These are phyloP conservation scores for Trypanosomatidae sp. DNA, from an alignment of 208 protist genomes.

Conservation along the genomic window DNA sequence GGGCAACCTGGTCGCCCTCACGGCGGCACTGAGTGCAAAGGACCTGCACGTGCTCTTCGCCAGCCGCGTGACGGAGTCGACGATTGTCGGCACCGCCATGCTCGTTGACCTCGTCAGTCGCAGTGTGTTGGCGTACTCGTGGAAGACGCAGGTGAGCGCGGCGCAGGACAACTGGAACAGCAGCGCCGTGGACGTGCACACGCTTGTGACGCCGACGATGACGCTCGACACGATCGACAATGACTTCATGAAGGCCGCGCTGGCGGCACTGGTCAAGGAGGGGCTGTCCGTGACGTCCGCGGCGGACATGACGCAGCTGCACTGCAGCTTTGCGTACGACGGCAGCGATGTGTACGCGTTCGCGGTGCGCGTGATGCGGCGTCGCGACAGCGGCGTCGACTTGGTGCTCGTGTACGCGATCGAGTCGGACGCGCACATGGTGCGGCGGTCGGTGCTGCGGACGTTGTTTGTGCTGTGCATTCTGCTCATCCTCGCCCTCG, in stretches of 20 bases:
- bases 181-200: background rate
- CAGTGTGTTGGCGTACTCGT: constrained; percentile 22
- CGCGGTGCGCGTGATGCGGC: constrained; percentile 1
- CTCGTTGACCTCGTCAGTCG: constrained; percentile 18
- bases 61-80: background rate
- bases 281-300: constrained; percentile 1
- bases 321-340: background rate
- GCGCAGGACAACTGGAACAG: constrained; percentile 29
- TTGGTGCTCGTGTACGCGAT: constrained; percentile 7
- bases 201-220: constrained; percentile 10
- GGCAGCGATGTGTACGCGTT: constrained; percentile 2
- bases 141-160: constrained; percentile 3
- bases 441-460: too few relatives aligned
- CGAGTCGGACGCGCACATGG: constrained; percentile 4
- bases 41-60: constrained; percentile 8
- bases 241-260: constrained; percentile 3
- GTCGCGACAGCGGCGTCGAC: background rate
- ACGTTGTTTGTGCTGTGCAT: constrained; percentile 4
- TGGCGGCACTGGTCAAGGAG: constrained; percentile 2
- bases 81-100: constrained; percentile 8
- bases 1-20: constrained; percentile 23
- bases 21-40: constrained; percentile 13
- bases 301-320: constrained; percentile 1
- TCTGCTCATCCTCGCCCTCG: constrained; percentile 7
- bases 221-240: constrained; percentile 5